Evolutionary conservation across 108 stramenopile genomes (phyloP), one percentile per base, ranked within the genome.

Genomic region (Pseudonitzschia multiseries): DNA sequence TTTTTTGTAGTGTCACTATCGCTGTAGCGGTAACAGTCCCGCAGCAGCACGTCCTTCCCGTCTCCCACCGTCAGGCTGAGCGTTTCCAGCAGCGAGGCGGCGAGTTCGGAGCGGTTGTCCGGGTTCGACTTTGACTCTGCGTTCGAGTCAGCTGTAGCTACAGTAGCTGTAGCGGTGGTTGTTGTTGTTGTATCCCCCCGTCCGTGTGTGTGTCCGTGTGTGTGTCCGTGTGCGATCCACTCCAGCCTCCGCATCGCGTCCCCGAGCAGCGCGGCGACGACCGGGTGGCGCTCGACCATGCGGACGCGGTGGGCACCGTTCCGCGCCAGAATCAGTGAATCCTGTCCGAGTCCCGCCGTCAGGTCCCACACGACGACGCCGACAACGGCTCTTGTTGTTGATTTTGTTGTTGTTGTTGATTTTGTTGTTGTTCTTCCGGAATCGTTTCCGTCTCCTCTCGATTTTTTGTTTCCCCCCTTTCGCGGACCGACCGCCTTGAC

Each of bases 321-420:
- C 51, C 44, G 18, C 26, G 90, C 87, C 73, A 95, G 75, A 8
- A 92, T 40, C 52, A 86, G 63, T 2, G 91, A 82, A 68, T 95
- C 93, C 64, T 90, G 82, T 52, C 84, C 93, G 14, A 92, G 80
- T n/a, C 93, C 93, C 8, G 93, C 93, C 29, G 93, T 95, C 83
- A 92, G 83, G 71, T 95, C 93, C 53, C 76, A 87, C 12, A 94
- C 54, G 5, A 80, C 42, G 20, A 82, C 57, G 18, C 59, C 64
- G 14, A n/a, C n/a, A n/a, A n/a, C n/a, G n/a, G n/a, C n/a, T n/a
- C n/a, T n/a, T n/a, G n/a, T n/a, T n/a, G n/a, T n/a, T n/a, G n/a
- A n/a, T n/a, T n/a, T n/a, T n/a, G n/a, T n/a, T n/a, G n/a, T n/a
- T n/a, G n/a, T n/a, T n/a, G n/a, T n/a, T n/a, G n/a, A n/a, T n/a